These are phyloP conservation scores for Coniochaeta hoffmannii DNA, from an alignment of 2,329 filamentous ascomycete genomes.

Conservation along the genomic window DNA sequence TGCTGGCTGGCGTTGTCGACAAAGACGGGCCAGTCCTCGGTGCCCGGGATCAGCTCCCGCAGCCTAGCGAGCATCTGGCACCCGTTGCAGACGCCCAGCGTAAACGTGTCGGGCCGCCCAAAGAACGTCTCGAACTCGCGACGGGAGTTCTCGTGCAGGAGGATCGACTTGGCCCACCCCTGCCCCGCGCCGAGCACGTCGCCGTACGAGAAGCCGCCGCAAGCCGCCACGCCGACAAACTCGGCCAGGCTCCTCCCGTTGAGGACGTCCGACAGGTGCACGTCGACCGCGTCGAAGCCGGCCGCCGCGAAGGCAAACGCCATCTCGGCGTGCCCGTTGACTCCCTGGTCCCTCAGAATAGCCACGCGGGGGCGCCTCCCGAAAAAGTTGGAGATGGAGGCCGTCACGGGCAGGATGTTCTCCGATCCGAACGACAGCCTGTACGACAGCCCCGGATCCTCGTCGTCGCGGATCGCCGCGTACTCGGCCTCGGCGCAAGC, in stretches of 20 bases:
- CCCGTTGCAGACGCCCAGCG: slow-evolving; percentile 92
- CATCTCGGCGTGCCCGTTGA: slow-evolving; percentile 96
- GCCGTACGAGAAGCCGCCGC: slow-evolving; percentile 93
- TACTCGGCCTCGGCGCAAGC: slow-evolving; percentile 80
- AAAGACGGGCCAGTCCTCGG: slow-evolving; percentile 77
- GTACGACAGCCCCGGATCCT: slow-evolving; percentile 78
- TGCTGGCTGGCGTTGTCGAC: slow-evolving; percentile 79
- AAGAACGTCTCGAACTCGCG: slow-evolving; percentile 82
- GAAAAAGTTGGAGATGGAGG: slow-evolving; percentile 50
- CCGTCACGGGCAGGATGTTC: slow-evolving; percentile 61
- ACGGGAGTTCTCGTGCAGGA: slow-evolving; percentile 71
- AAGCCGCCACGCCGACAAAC: slow-evolving; percentile 87
- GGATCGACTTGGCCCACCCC: slow-evolving; percentile 91
- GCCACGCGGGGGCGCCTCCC: slow-evolving; percentile 66
- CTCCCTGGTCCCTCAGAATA: slow-evolving; percentile 89
- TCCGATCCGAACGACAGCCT: slow-evolving; percentile 74
- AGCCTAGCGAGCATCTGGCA: slow-evolving; percentile 89
- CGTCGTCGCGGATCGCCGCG: slow-evolving; percentile 62
- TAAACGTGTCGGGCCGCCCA: slow-evolving; percentile 79
- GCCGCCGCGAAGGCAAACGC: slow-evolving; percentile 90
- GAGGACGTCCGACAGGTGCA: slow-evolving; percentile 94
- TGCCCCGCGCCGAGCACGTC: slow-evolving; percentile 84
- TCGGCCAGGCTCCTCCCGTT: slow-evolving; percentile 70
- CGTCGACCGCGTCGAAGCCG: slow-evolving; percentile 85
- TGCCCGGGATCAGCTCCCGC: slow-evolving; percentile 80